Conservation (phyloP, 306 rosid genomes). For the Casuarina equisetifolia region DNA sequence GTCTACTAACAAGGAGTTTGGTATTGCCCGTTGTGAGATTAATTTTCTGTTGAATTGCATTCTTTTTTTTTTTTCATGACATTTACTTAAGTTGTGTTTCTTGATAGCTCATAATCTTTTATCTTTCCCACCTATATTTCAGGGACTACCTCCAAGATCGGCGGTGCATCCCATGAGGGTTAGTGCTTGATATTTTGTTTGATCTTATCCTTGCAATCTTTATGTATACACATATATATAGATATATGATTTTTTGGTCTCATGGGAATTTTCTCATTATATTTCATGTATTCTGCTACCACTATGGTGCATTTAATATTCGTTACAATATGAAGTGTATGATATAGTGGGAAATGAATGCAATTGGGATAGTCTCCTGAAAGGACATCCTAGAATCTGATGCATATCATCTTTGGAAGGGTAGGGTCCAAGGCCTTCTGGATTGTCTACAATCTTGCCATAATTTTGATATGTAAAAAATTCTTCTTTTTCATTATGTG, state of each 20-base stretch:
- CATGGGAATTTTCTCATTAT: no score
- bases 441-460: not conserved
- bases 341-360: not conserved
- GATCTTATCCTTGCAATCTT: slow-evolving; percentile 3
- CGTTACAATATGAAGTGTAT: not conserved
- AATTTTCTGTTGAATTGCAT: slow-evolving; percentile 10
- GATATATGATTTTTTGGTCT: no score
- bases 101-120: not conserved
- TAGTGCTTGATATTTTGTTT: slow-evolving; percentile 21
- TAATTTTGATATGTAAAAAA: not conserved
- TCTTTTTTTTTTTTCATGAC: slow-evolving; percentile 1
- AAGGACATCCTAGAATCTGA: not conserved
- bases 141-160: slow-evolving; percentile 99
- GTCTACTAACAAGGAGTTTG: not conserved
- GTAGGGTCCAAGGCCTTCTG: not conserved
- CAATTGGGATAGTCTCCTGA: not conserved
- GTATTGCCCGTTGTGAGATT: slow-evolving; percentile 21
- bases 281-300: not conserved
- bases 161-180: slow-evolving; percentile 99
- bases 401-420: not conserved
- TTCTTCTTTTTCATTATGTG: not conserved
- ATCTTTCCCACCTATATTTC: slow-evolving; percentile 37
- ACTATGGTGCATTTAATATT: not conserved
- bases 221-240: no score
- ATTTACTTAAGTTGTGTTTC: slow-evolving; percentile 23